Evolutionary conservation across 495 filamentous ascomycete species (phyloP), one percentile per base, ranked within the genome.

Genomic region (Lepidopterella palustris): DNA sequence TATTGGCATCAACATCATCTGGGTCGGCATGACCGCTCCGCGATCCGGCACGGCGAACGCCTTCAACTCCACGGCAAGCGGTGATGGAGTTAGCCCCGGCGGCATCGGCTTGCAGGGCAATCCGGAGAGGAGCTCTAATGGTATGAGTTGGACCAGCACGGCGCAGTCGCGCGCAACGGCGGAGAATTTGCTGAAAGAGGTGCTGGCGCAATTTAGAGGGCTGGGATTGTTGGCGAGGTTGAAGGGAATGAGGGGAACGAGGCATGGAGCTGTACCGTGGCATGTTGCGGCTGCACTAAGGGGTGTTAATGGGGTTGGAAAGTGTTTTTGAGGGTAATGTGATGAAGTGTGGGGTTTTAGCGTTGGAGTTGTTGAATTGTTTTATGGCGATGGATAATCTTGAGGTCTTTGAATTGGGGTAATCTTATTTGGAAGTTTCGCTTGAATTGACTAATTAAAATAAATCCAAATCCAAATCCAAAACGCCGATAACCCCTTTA

Each of bases 211-310:
- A 74, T 96, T 90, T 72, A 74, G 88, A 40, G 84, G 82, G n/a
- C 70, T 97, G 57, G 84, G 82, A 0, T 82, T 84, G 26, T 75
- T 97, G 68, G 88, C 87, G 25, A 79, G 85, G 55, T 80, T 82
- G 26, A 80, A 85, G 60, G 87, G 88, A 3, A 77, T 87, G 45
- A 77, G 83, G 52, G 81, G 84, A 48, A 76, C 77, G 20, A 83
- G 83, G 48, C 73, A 70, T 24, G 84, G 86, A 58, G 79, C 85
- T 0, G 69, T 91, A 63, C 92, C 92, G 23, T 92, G 88, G 87
- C 91, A 97, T 79, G 78, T 97, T 60, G 87, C 83, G 25, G 87
- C 83, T n/a, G 90, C 85, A 28, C 78, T 86, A 64, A 85, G 86
- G 71, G 87, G 77, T 1, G 80, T 79, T 4, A 75, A 79, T 63